Evolutionary conservation across 1,139 yeast genomes (phyloP).

Genomic region (Geotrichum klebahnii): DNA sequence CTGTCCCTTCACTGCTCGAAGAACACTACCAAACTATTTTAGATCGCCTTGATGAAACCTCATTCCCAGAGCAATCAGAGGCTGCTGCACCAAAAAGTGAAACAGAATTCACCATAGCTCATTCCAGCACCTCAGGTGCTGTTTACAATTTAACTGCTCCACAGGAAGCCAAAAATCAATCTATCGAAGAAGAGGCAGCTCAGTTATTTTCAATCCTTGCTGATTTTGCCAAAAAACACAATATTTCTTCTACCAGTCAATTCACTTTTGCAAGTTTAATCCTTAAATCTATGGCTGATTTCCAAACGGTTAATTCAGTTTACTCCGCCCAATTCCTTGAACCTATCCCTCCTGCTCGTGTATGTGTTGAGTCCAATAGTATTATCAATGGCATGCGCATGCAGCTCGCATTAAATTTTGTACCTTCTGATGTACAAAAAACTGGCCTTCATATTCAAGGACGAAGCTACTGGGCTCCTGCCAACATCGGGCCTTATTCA

Average conservation of each 20-base stretch:
- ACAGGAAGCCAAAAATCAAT: background rate
- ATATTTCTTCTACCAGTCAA: constrained; percentile 7
- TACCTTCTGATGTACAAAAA: constrained; percentile 22
- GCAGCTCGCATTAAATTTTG: constrained; percentile 44
- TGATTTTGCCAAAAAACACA: background rate
- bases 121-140: constrained; percentile 1
- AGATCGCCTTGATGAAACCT: background rate
- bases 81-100: too few species aligned
- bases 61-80: too few species aligned
- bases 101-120: background rate
- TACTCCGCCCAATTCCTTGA: constrained; percentile 55
- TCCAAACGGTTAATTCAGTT: constrained; percentile 54
- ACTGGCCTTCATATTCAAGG: constrained; percentile 84
- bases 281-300: constrained; percentile 60
- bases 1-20: constrained; percentile 49
- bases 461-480: constrained; percentile 95
- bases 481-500: constrained; percentile 95
- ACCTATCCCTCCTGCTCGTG: constrained; percentile 80
- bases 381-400: constrained; percentile 40
- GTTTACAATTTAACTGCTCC: constrained; percentile 16
- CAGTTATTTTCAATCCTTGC: constrained; percentile 4
- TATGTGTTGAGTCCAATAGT: constrained; percentile 65
- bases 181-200: constrained; percentile 15
- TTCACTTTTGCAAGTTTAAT: constrained; percentile 38
- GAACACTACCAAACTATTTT: constrained; percentile 47